These are phyloP conservation scores for Saccharomyces hybrid DNA, from an alignment of 1,139 yeast genomes.

Conservation along the genomic window DNA sequence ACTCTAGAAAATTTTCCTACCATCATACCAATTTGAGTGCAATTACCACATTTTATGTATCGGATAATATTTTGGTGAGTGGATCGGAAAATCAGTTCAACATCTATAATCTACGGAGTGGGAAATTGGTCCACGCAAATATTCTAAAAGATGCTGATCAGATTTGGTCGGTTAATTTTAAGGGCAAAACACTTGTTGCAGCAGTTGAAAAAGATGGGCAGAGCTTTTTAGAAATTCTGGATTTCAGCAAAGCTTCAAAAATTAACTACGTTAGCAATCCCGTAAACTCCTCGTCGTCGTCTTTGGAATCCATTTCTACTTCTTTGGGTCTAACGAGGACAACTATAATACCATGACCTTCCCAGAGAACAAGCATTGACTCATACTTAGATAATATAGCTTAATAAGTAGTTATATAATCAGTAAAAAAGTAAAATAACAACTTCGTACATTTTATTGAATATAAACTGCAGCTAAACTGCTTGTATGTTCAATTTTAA, in stretches of 20 bases:
- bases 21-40: slow-evolving; percentile 84
- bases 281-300: background rate
- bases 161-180: slow-evolving; percentile 93
- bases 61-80: slow-evolving; percentile 74
- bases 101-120: slow-evolving; percentile 80
- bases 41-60: slow-evolving; percentile 89
- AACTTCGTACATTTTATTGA: background rate
- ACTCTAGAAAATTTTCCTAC: slow-evolving; percentile 59
- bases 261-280: background rate
- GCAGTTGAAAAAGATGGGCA: slow-evolving; percentile 72
- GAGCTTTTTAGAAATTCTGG: slow-evolving; percentile 72
- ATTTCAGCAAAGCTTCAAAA: slow-evolving; percentile 41
- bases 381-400: background rate
- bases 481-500: background rate
- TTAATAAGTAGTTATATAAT: background rate
- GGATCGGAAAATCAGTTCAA: slow-evolving; percentile 80
- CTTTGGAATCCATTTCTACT: background rate
- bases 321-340: background rate
- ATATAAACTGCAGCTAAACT: background rate
- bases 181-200: slow-evolving; percentile 76
- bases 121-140: slow-evolving; percentile 62
- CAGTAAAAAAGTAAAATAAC: background rate
- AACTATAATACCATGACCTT: background rate
- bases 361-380: background rate
- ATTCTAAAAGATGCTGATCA: slow-evolving; percentile 71